Conservation (phyloP, 345 rosid genomes). For the Syzygium oleosum region DNA sequence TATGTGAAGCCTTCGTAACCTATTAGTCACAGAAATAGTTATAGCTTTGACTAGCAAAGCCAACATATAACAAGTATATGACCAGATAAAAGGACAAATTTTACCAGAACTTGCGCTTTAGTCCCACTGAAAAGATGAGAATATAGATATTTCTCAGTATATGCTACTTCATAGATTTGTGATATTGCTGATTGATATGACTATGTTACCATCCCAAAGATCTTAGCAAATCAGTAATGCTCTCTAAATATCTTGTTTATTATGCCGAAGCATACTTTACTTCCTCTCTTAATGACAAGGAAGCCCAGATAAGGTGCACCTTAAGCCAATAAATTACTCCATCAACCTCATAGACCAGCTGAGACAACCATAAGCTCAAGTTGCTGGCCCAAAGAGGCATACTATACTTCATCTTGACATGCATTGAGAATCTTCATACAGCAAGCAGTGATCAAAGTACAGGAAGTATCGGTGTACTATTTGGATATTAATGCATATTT, state of each 20-base stretch:
- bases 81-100: background rate
- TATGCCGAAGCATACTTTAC: background rate
- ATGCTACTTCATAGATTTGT: background rate
- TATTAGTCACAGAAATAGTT: background rate
- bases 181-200: background rate
- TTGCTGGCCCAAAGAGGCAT: background rate
- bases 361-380: background rate
- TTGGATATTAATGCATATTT: background rate
- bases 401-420: background rate
- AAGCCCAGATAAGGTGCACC: background rate
- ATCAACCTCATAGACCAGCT: background rate
- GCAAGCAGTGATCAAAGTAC: background rate
- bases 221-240: background rate
- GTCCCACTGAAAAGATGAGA: background rate
- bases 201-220: background rate
- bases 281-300: background rate
- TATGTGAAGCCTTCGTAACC: background rate
- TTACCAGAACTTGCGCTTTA: background rate
- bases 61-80: background rate
- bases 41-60: background rate
- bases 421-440: background rate
- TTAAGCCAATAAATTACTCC: background rate
- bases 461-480: background rate
- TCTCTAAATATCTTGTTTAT: background rate
- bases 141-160: background rate